Percentiles rank a stretch among this genome's conserved stretches.
Conservation (phyloP, 768 basidiomycete species). For the Mycena galopus region DNA sequence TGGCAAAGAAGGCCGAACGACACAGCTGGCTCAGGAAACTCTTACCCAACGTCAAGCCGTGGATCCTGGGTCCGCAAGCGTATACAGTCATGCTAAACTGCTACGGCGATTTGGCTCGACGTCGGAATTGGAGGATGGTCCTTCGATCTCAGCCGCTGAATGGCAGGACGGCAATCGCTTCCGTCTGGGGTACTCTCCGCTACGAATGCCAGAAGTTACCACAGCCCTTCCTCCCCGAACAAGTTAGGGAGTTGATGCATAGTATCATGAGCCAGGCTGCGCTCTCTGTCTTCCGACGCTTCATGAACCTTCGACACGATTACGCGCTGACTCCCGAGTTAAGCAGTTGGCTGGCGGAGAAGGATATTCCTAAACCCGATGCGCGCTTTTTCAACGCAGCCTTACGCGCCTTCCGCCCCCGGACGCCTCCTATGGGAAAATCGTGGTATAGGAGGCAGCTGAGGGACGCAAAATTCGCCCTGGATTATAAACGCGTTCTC, state of each 20-base stretch:
- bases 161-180: conserved; percentile 38
- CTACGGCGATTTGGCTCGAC: conserved; percentile 62
- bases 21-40: conserved; percentile 59
- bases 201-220: conserved; percentile 42
- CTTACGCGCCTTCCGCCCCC: conserved; percentile 34
- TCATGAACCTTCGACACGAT: conserved; percentile 23
- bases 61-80: conserved; percentile 74
- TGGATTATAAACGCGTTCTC: conserved; percentile 43
- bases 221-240: neutral
- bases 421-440: conserved; percentile 29
- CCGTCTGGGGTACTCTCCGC: conserved; percentile 49
- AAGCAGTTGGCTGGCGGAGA: conserved; percentile 27
- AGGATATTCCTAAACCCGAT: conserved; percentile 62
- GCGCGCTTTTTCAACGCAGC: conserved; percentile 76
- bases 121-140: conserved; percentile 27
- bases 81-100: conserved; percentile 81
- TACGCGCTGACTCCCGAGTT: conserved; percentile 20
- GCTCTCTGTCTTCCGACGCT: conserved; percentile 40
- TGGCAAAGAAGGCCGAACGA: conserved; percentile 70
- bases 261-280: conserved; percentile 53
- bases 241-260: conserved; percentile 43
- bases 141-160: conserved; percentile 6
- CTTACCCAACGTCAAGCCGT: conserved; percentile 55
- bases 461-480: conserved; percentile 41
- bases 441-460: conserved; percentile 49